A percentile compares a stretch with the other conserved stretches of the same genome.
Conservation (phyloP, 2,329 filamentous ascomycete species). For the Fusarium sp. region DNA sequence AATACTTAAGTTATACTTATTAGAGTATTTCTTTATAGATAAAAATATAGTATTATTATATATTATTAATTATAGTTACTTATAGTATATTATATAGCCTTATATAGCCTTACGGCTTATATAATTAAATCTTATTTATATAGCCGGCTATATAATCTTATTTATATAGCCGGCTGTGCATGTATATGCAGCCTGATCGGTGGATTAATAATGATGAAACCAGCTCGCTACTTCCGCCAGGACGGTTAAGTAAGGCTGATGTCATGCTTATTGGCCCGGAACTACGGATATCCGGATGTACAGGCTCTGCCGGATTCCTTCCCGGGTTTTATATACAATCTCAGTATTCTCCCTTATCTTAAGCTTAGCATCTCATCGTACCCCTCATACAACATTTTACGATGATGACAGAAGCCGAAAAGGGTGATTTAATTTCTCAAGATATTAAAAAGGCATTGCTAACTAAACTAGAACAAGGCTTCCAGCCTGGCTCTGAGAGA, state of each 20-base stretch:
- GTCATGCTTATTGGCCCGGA: constrained; percentile 12
- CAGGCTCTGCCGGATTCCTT: neutral
- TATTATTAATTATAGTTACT: too few relatives aligned
- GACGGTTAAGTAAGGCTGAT: neutral
- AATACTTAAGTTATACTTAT: too few relatives aligned
- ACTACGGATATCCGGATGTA: constrained; percentile 30
- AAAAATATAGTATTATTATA: too few relatives aligned
- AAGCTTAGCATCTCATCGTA: neutral
- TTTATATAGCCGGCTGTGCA: too few relatives aligned
- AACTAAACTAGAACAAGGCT: constrained; percentile 14
- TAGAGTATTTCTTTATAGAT: too few relatives aligned
- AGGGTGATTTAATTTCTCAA: neutral
- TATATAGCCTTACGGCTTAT: too few relatives aligned
- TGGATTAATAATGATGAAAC: constrained; percentile 11
- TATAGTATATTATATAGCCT: too few relatives aligned
- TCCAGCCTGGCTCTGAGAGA: constrained; percentile 12
- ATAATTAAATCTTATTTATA: too few relatives aligned
- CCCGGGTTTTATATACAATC: constrained; percentile 16
- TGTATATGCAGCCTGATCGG: neutral
- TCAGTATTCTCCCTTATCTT: neutral
- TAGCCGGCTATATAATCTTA: too few relatives aligned
- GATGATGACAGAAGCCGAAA: constrained; percentile 20
- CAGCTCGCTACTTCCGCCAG: neutral
- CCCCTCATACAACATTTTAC: neutral
- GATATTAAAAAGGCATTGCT: neutral